A percentile compares a stretch with the other conserved stretches of the same genome.
phyloP scores from a whole-genome alignment of 345 rosid genomes.

The Raphanus sativus region DNA sequence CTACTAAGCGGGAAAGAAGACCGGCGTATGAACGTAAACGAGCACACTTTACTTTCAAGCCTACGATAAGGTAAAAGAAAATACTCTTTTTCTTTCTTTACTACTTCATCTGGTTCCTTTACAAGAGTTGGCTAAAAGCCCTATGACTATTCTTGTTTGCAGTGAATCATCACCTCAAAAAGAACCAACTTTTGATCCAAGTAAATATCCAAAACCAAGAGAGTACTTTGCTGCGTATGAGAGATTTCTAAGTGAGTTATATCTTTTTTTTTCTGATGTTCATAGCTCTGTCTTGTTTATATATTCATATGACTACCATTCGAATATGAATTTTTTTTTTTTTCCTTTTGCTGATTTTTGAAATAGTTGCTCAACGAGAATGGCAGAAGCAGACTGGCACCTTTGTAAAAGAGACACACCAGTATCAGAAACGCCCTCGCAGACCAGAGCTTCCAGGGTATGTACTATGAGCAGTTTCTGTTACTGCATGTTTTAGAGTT shows the following conservation, averaged over 20 bases:
- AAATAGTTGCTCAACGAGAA: slow-evolving; percentile 65
- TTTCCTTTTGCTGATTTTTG: slow-evolving; percentile 13
- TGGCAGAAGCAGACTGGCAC: slow-evolving; percentile 66
- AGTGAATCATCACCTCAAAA: slow-evolving; percentile 53
- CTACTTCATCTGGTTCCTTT: slow-evolving; percentile 6
- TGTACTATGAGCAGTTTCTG: slow-evolving; percentile 10
- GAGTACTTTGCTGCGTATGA: slow-evolving; percentile 73
- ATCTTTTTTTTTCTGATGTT: slow-evolving; percentile 14
- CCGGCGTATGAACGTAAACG: slow-evolving; percentile 68
- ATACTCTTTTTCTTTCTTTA: not conserved
- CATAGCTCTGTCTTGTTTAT: slow-evolving; percentile 7
- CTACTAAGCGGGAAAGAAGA: slow-evolving; percentile 58
- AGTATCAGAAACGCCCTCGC: slow-evolving; percentile 45
- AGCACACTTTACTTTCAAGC: slow-evolving; percentile 69
- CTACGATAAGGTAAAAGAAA: slow-evolving; percentile 48
- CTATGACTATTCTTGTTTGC: slow-evolving; percentile 31
- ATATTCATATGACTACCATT: not conserved
- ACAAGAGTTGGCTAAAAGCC: not conserved
- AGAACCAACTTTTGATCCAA: slow-evolving; percentile 58
- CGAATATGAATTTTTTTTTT: slow-evolving; percentile 11
- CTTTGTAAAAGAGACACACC: slow-evolving; percentile 40
- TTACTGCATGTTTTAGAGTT: slow-evolving; percentile 17
- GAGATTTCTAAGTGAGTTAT: slow-evolving; percentile 57
- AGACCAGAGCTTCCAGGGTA: slow-evolving; percentile 74
- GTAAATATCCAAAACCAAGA: slow-evolving; percentile 58